These are phyloP conservation scores for Fragaria ananassa DNA, from an alignment of 306 rosid species.

Conservation along the genomic window DNA sequence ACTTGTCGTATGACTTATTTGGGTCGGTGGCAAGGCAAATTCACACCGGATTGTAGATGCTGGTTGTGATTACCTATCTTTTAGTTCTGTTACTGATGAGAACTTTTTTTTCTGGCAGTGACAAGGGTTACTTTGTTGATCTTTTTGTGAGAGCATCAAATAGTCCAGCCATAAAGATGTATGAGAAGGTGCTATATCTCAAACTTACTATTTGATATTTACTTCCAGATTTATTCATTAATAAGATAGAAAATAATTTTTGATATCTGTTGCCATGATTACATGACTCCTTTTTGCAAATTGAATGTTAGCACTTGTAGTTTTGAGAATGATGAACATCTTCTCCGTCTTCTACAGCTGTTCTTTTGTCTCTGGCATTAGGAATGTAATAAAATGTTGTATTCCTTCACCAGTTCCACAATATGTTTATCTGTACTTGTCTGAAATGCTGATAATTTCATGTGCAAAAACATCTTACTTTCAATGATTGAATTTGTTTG, in stretches of 20 bases:
- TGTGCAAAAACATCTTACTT: background rate
- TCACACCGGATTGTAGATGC: background rate
- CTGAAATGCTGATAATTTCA: background rate
- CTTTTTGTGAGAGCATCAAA: conserved; percentile 97
- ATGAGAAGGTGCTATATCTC: conserved; percentile 68
- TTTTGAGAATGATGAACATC: background rate
- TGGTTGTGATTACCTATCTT: background rate
- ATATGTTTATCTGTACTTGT: background rate
- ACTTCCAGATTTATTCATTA: background rate
- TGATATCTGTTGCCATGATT: background rate
- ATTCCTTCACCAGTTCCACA: background rate
- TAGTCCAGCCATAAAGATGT: conserved; percentile 97
- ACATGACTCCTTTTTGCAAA: background rate
- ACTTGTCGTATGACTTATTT: background rate
- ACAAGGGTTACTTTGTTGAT: conserved; percentile 91
- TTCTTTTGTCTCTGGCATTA: background rate
- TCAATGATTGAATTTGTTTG: background rate
- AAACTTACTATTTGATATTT: background rate
- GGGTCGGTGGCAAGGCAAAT: background rate
- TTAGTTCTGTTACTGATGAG: background rate
- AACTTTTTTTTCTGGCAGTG: conserved; percentile 46
- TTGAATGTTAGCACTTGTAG: background rate
- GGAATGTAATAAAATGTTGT: background rate
- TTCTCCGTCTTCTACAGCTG: background rate
- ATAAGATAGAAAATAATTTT: background rate